Conservation (phyloP, 768 basidiomycete species). For the Cystofilobasidium ferigula region DNA sequence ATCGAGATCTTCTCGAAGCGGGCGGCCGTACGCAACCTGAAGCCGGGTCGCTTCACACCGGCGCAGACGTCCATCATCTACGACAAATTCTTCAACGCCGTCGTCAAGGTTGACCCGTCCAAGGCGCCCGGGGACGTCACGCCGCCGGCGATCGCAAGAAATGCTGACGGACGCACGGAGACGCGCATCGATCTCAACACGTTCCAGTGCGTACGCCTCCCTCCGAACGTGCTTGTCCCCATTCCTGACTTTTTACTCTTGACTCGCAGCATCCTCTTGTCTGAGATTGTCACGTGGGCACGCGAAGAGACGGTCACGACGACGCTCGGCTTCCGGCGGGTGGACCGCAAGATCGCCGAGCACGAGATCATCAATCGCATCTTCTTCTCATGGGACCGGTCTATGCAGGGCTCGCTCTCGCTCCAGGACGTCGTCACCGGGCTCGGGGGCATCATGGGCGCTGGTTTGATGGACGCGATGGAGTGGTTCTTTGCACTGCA, state of each 20-base stretch:
- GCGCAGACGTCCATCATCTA: conserved; percentile 83
- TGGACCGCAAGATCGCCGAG: conserved; percentile 82
- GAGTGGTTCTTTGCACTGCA: conserved; percentile 75
- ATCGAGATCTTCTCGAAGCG: conserved; percentile 93
- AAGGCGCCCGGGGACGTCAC: conserved; percentile 5
- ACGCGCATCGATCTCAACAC: conserved; percentile 75
- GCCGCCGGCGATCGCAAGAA: background rate
- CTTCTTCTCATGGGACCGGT: conserved; percentile 88
- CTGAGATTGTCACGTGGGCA: conserved; percentile 91
- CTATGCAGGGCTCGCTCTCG: conserved; percentile 68
- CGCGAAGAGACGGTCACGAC: conserved; percentile 80
- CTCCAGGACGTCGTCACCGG: conserved; percentile 85
- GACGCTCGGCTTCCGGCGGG: conserved; percentile 62
- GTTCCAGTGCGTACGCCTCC: conserved; percentile 42
- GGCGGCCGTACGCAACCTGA: conserved; percentile 75
- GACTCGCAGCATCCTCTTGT: conserved; percentile 56
- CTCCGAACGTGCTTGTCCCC: background rate
- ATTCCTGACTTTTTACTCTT: background rate
- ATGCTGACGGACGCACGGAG: conserved; percentile 65
- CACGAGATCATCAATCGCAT: conserved; percentile 83
- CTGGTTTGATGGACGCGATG: conserved; percentile 91
- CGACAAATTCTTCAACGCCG: conserved; percentile 35
- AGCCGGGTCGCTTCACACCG: conserved; percentile 68
- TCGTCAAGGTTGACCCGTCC: conserved; percentile 1
- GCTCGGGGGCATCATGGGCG: conserved; percentile 67